A percentile compares a stretch with the other conserved stretches of the same genome.
These are phyloP conservation scores for Hygrocybe punicea DNA, from an alignment of 768 basidiomycete genomes.

Conservation along the genomic window DNA sequence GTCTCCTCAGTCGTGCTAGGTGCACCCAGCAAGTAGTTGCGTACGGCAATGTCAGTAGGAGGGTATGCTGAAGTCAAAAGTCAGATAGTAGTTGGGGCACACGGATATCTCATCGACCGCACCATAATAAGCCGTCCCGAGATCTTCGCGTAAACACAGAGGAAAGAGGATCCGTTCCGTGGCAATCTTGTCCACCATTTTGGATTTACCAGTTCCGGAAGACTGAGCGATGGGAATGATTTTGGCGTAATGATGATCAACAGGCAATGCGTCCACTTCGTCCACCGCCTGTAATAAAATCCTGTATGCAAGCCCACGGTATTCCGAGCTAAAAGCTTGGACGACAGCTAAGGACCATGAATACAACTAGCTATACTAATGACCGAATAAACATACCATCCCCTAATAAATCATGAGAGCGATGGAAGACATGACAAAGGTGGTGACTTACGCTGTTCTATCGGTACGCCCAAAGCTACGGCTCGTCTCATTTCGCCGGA, in stretches of 20 bases:
- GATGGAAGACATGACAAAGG: background rate
- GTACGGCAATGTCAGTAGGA: background rate
- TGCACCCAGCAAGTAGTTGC: conserved; percentile 1
- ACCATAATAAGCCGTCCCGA: conserved; percentile 1
- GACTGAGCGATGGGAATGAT: conserved; percentile 4
- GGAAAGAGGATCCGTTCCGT: conserved; percentile 7
- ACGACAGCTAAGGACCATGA: conserved; percentile 1
- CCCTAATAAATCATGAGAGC: background rate
- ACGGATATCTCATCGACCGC: background rate
- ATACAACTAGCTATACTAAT: background rate
- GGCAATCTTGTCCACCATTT: conserved; percentile 7
- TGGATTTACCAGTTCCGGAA: conserved; percentile 5
- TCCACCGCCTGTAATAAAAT: conserved; percentile 1
- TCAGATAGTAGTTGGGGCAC: background rate
- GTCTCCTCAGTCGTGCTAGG: background rate
- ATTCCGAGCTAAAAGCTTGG: conserved; percentile 2
- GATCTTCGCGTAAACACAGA: conserved; percentile 5
- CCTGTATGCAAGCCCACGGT: background rate
- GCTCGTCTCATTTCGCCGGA: background rate
- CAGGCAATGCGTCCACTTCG: background rate
- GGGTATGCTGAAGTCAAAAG: conserved; percentile 1
- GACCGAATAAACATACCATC: background rate
- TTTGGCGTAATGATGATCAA: conserved; percentile 1
- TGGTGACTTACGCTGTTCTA: conserved; percentile 1
- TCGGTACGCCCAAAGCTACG: background rate